A percentile compares a stretch with the other conserved stretches of the same genome.
Evolutionary conservation across 306 rosid genomes (phyloP).

Genomic region (Aeschynomene evenia): DNA sequence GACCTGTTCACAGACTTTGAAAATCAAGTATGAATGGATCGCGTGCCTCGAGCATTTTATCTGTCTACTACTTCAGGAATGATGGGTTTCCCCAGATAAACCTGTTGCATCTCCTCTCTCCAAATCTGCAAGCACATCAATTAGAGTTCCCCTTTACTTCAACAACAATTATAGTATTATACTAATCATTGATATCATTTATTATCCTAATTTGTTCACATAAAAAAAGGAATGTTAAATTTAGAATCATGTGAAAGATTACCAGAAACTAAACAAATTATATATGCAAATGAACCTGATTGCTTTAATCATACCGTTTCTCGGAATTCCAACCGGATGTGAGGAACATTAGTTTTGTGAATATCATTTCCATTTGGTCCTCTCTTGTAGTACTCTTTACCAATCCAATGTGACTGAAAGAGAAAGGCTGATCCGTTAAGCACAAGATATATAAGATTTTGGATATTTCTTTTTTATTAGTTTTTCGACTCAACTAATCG

Average conservation of each 20-base stretch:
- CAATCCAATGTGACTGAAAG: slow-evolving; percentile 92
- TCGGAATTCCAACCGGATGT: slow-evolving; percentile 91
- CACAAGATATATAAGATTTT: neutral
- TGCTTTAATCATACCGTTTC: slow-evolving; percentile 56
- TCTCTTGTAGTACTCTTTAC: slow-evolving; percentile 77
- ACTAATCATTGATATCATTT: neutral
- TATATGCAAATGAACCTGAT: neutral
- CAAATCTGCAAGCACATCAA: slow-evolving; percentile 56
- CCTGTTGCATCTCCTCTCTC: slow-evolving; percentile 71
- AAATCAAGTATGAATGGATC: neutral
- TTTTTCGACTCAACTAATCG: neutral
- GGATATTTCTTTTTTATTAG: neutral
- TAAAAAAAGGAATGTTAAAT: neutral
- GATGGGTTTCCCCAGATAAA: slow-evolving; percentile 49
- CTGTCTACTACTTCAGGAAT: slow-evolving; percentile 50
- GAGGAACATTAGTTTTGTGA: slow-evolving; percentile 94
- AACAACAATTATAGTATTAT: neutral
- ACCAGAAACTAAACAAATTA: neutral
- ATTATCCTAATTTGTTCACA: neutral
- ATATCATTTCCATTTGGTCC: slow-evolving; percentile 94
- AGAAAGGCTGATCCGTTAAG: slow-evolving; percentile 19
- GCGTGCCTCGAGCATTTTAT: slow-evolving; percentile 17
- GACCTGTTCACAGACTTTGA: slow-evolving; percentile 18
- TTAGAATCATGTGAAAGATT: neutral
- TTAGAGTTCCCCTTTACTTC: neutral